Conservation (phyloP, 805 yeast genomes). For the Candida lessepsii region DNA sequence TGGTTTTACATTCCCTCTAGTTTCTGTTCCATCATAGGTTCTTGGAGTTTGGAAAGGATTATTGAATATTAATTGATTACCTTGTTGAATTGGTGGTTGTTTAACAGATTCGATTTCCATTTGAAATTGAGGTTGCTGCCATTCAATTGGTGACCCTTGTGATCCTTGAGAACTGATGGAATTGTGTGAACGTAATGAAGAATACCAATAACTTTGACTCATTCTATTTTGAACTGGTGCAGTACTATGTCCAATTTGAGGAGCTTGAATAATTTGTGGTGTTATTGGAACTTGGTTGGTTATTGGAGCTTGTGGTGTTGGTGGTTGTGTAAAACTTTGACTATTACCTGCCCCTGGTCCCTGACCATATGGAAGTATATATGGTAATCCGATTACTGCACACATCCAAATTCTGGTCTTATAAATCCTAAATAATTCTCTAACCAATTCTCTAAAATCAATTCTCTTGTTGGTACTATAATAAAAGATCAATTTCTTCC, state of each 20-base stretch:
- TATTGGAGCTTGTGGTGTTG: background rate
- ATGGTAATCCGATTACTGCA: conserved; percentile 55
- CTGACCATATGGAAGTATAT: conserved; percentile 1
- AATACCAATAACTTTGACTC: conserved; percentile 5
- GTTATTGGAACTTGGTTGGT: background rate
- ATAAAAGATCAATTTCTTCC: conserved; percentile 73
- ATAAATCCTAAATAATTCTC: conserved; percentile 44
- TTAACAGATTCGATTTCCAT: background rate
- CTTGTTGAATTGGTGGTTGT: background rate
- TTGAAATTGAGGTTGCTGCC: conserved; percentile 7
- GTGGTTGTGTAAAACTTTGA: no score
- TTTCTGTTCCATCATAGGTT: background rate
- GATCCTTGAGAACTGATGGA: conserved; percentile 3
- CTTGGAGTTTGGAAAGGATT: conserved; percentile 5
- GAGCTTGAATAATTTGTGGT: no score
- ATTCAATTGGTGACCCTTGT: conserved; percentile 7
- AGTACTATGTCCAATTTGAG: background rate
- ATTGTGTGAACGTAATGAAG: conserved; percentile 3
- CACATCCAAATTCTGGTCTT: conserved; percentile 67
- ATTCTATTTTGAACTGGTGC: background rate
- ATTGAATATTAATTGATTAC: background rate
- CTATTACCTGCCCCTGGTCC: no score
- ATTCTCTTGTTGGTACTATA: conserved; percentile 59
- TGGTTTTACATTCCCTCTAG: no score
- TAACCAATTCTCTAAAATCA: conserved; percentile 49